Evolutionary conservation across 352 stramenopile species (phyloP).

Genomic region (Thraustochytrium sp.): DNA sequence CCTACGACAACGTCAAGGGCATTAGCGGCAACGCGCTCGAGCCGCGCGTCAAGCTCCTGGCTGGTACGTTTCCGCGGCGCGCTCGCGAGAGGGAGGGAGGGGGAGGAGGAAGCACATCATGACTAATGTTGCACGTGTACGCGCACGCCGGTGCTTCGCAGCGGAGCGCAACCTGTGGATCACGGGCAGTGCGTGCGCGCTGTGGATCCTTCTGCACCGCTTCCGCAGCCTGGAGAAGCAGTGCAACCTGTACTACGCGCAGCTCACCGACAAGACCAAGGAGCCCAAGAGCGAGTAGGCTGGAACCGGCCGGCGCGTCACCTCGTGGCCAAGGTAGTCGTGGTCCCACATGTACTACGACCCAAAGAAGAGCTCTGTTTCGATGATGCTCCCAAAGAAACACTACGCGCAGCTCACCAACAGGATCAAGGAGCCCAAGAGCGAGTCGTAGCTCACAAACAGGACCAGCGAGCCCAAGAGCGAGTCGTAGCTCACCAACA

Average conservation of each 20-base stretch:
- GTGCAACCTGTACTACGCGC: background rate
- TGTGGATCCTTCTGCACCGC: slow-evolving; percentile 35
- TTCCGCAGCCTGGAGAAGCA: slow-evolving; percentile 9
- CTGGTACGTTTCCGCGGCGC: slow-evolving; percentile 29
- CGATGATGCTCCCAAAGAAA: too few relatives aligned
- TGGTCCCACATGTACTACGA: too few relatives aligned
- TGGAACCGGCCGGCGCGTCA: too few relatives aligned
- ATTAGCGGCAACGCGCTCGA: background rate
- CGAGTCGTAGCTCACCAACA: too few relatives aligned
- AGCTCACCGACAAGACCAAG: background rate
- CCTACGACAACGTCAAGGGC: background rate
- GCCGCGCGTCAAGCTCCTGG: background rate
- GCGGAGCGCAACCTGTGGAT: slow-evolving; percentile 37
- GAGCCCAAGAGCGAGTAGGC: background rate
- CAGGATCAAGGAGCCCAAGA: too few relatives aligned
- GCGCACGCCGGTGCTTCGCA: background rate
- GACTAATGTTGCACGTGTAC: too few relatives aligned
- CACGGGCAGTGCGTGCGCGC: background rate
- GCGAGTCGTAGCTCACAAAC: too few relatives aligned
- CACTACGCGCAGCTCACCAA: too few relatives aligned
- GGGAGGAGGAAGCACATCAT: background rate
- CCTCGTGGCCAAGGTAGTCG: too few relatives aligned
- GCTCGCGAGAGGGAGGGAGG: background rate
- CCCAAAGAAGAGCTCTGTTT: too few relatives aligned
- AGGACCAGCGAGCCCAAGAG: too few relatives aligned